Percentiles rank a stretch among this genome's conserved stretches.
Evolutionary conservation across 176 grass and related monocot genomes (phyloP).

Genomic region (Hordeum marinum): DNA sequence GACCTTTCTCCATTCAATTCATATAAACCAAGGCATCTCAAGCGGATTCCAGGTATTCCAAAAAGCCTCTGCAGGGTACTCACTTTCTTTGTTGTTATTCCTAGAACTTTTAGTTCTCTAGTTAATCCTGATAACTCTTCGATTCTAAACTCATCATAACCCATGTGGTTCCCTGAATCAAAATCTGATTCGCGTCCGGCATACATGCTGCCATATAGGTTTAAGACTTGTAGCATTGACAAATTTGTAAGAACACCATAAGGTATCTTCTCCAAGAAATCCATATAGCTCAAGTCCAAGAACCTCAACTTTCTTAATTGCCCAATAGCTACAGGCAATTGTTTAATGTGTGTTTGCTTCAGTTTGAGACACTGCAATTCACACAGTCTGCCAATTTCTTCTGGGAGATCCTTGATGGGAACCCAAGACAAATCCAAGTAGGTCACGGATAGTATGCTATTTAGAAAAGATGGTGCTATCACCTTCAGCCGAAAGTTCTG

Average conservation of each 20-base stretch:
- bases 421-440: constrained; percentile 46
- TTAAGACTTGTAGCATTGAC: constrained; percentile 27
- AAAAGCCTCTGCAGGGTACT: constrained; percentile 26
- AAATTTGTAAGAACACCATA: constrained; percentile 34
- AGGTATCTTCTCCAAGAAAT: constrained; percentile 44
- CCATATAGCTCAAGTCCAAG: constrained; percentile 37
- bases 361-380: constrained; percentile 35
- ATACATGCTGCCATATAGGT: constrained; percentile 34
- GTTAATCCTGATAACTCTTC: constrained; percentile 39
- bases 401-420: constrained; percentile 35
- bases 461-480: constrained; percentile 21
- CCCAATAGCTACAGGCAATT: constrained; percentile 3
- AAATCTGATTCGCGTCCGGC: constrained; percentile 16
- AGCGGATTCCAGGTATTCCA: background rate
- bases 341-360: constrained; percentile 30
- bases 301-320: constrained; percentile 22
- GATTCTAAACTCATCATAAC: constrained; percentile 17
- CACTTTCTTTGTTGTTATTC: constrained; percentile 35
- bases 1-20: constrained; percentile 30
- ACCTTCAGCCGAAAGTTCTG: constrained; percentile 31
- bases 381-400: constrained; percentile 34
- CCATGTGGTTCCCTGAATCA: constrained; percentile 8
- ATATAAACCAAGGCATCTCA: constrained; percentile 30
- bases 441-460: background rate
- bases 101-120: constrained; percentile 24